phyloP scores from a whole-genome alignment of 2,329 filamentous ascomycete genomes.

The Scleromitrula shiraiana region DNA sequence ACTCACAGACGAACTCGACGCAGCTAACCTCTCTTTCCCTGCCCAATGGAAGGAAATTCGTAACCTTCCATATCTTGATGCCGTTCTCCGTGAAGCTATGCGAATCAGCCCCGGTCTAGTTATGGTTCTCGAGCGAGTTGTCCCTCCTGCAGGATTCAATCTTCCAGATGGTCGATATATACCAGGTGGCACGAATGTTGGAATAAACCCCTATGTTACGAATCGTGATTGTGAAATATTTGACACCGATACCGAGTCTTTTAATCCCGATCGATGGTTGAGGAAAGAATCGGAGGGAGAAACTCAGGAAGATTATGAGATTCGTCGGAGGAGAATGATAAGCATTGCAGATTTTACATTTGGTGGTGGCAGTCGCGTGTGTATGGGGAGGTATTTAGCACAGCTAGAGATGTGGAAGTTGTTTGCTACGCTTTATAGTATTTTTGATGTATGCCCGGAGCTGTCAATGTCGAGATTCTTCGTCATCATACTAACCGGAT shows the following conservation, averaged over 20 bases:
- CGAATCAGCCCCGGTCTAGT: background rate
- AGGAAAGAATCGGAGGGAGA: background rate
- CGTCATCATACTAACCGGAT: too few species aligned
- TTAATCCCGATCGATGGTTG: constrained; percentile 50
- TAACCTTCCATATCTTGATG: background rate
- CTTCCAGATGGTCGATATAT: constrained; percentile 32
- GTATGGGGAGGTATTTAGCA: background rate
- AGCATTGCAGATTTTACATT: background rate
- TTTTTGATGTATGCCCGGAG: background rate
- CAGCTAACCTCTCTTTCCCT: background rate
- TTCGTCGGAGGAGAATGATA: background rate
- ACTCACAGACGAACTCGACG: background rate
- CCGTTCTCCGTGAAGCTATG: background rate
- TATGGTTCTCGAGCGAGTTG: background rate
- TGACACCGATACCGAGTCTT: constrained; percentile 50
- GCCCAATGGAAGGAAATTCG: background rate
- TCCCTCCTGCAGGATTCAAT: constrained; percentile 5
- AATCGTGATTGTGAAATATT: constrained; percentile 49
- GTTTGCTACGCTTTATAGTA: constrained; percentile 1
- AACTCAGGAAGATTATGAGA: background rate
- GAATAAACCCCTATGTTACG: constrained; percentile 36
- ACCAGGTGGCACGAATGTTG: constrained; percentile 41
- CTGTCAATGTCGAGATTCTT: background rate
- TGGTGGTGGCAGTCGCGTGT: background rate
- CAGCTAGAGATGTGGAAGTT: background rate